Evolutionary conservation across 2,329 filamentous ascomycete species (phyloP).

Genomic region (Berkeleyomyces rouxiae): DNA sequence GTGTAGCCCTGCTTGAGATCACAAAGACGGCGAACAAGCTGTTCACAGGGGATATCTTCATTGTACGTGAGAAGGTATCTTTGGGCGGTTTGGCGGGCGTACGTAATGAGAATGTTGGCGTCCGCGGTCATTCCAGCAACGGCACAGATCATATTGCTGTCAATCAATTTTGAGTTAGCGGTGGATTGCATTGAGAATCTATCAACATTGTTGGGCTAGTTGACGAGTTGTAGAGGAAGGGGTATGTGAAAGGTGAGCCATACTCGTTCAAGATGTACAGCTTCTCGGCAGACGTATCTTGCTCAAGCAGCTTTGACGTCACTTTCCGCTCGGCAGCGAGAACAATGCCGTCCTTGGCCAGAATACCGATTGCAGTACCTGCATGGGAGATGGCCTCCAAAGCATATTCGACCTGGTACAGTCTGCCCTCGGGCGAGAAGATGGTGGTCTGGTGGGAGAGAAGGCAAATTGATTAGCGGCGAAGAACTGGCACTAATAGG

Average conservation of each 20-base stretch:
- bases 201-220: background rate
- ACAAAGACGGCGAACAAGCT: slow-evolving; percentile 89
- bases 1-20: slow-evolving; percentile 99
- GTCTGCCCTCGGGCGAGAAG: slow-evolving; percentile 95
- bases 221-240: background rate
- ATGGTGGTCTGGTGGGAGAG: slow-evolving; percentile 63
- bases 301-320: slow-evolving; percentile 95
- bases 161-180: background rate
- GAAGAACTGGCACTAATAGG: background rate
- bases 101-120: slow-evolving; percentile 99
- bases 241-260: slow-evolving; percentile 20
- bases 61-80: slow-evolving; percentile 98
- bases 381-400: slow-evolving; percentile 97
- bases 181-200: background rate
- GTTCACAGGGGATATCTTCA: slow-evolving; percentile 98
- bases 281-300: slow-evolving; percentile 99
- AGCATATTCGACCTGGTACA: slow-evolving; percentile 99
- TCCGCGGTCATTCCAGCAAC: slow-evolving; percentile 98
- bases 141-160: slow-evolving; percentile 98
- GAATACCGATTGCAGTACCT: slow-evolving; percentile 87
- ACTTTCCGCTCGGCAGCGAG: slow-evolving; percentile 97
- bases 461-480: background rate
- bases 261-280: slow-evolving; percentile 98
- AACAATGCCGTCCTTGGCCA: slow-evolving; percentile 96
- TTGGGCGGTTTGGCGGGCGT: slow-evolving; percentile 91